Base-by-base conservation (phyloP, 106 monocot species). In the Amphibolis antarctica region DNA sequence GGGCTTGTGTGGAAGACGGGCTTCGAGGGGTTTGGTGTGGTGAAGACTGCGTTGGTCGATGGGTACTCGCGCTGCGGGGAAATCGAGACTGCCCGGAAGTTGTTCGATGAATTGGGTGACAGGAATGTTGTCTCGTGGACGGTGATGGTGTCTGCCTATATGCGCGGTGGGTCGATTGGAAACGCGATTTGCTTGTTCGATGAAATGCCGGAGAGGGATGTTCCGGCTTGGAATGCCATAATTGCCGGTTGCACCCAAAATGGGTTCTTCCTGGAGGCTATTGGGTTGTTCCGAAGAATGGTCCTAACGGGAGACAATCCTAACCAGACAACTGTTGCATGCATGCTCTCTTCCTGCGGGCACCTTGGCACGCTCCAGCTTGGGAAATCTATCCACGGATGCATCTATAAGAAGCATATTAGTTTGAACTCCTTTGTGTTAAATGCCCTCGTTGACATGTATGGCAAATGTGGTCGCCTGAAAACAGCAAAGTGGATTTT, bases 381-480 rank as follows among this genome's bases (percentile, higher is more conserved):
- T 5, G 96, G 87, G 4, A 87, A 76, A 62, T 77, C 67, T 66
- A 67, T 91, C 11, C 96, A 98, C 67, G 76, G 76, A 1, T 88
- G 78, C 62, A 69, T 77, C 10, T 72, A 65, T 58, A 84, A 79
- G 63, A 78, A 44, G 63, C 47, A 66, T 17, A 55, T 77, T 28
- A 45, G 27, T 11, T 10, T 25, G 17, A 75, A 70, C 56, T 44
- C 80, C 14, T 91, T 80, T 46, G 82, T 98, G 20, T 72, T 75
- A 23, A 98, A 98, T 64, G 84, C 80, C 1, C 74, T 98, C 2
- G 53, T 91, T 3, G 96, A 98, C 75, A 78, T 98, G 84, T 98
- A 98, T 58, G 96, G 96, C 3, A 98, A 90, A 74, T 98, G 96
- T 42, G 96, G 96, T 5, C 79, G 76, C 69, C 68, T 98, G 75